These are phyloP conservation scores for Tetrahymena malaccensis DNA, from an alignment of 73 alveolate genomes.

Conservation along the genomic window DNA sequence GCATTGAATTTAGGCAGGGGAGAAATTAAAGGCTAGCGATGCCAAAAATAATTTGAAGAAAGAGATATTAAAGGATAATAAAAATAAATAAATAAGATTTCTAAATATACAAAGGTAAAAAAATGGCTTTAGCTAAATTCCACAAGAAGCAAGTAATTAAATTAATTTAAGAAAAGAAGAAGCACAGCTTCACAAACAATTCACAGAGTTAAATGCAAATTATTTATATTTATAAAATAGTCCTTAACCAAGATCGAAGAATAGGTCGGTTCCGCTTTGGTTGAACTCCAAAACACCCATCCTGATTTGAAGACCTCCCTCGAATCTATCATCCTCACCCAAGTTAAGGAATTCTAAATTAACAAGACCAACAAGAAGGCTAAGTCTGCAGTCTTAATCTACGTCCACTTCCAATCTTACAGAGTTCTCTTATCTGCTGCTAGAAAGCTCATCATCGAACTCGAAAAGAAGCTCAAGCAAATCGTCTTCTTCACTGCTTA, in stretches of 20 bases:
- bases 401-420: neutral
- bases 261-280: neutral
- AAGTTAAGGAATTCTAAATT: neutral
- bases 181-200: neutral
- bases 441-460: conserved; percentile 30
- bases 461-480: conserved; percentile 33
- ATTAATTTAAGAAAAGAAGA: neutral
- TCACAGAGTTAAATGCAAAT: neutral
- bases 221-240: neutral
- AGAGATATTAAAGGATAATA: neutral
- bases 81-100: neutral
- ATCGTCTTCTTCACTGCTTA: conserved; percentile 32
- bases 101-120: neutral
- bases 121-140: neutral
- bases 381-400: neutral
- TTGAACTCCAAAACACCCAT: neutral
- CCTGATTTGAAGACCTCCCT: neutral
- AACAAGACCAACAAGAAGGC: neutral
- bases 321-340: neutral
- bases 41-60: neutral
- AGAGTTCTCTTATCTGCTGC: neutral
- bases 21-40: neutral
- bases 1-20: conserved; percentile 2
- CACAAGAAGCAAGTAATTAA: neutral
- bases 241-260: neutral